Evolutionary conservation across 352 stramenopile genomes (phyloP), one percentile per base, ranked within the genome.

Genomic region (Hyaloperonospora brassicae): DNA sequence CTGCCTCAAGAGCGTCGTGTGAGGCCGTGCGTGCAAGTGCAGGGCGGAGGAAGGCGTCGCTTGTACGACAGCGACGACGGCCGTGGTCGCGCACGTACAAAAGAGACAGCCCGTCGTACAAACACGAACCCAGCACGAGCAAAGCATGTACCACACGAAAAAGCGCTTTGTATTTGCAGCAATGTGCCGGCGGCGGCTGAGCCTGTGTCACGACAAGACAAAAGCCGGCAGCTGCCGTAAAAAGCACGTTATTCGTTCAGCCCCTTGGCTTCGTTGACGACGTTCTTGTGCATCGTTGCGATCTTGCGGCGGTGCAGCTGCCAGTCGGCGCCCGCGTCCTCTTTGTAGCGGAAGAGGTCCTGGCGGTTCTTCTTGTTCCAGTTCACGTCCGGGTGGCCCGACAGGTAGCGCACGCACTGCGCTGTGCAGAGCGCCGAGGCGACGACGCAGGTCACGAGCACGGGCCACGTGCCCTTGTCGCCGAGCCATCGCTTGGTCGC

Each of bases 341-440:
- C 61, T 64, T 86, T 80, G 71, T 89, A 84, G 36, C 72, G 72
- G 68, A 89, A 83, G 2, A 79, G 68, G 62, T 88, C 82, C 53
- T 59, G 62, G 40, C 80, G 80, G 62, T 85, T 84, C 65, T 79
- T 49, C 75, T 90, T 90, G 78, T 69, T 87, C 76, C 76, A 88
- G 55, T 77, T 76, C 41, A 90, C 70, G 52, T 90, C 80, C 56
- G 80, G 80, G 71, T 86, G 74, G 50, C 75, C 76, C 12, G 64
- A 53, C 27, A 86, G 62, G 64, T 87, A 86, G 54, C 80, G 80
- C 59, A 72, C 67, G 66, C 79, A 86, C 62, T 90, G 80, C 43
- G 70, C 85, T n/a, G 72, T 78, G 67, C 76, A 86, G 47, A 90
- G 61, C 11, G 45, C 78, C 21, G 78, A 54, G 55, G 80, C 80